Evolutionary conservation across 163 green algal genomes (phyloP).

Genomic region (Picocystis sp.): DNA sequence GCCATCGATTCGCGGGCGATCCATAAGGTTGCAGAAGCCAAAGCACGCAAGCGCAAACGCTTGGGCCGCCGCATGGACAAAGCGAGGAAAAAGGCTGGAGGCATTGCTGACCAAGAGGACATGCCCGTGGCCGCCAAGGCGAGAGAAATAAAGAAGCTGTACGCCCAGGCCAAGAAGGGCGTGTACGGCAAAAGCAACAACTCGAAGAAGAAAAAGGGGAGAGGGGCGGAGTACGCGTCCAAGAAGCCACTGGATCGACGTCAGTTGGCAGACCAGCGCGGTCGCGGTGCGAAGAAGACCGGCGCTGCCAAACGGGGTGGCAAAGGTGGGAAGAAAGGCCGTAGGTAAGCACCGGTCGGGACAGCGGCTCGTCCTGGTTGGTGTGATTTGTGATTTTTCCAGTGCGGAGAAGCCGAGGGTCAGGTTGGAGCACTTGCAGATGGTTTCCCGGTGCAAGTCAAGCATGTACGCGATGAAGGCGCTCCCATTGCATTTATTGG

Average conservation of each 20-base stretch:
- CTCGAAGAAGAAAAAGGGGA: slow-evolving; percentile 23
- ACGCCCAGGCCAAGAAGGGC: slow-evolving; percentile 39
- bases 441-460: too few relatives aligned
- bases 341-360: slow-evolving; percentile 11
- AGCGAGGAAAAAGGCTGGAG: slow-evolving; percentile 40
- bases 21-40: slow-evolving; percentile 92
- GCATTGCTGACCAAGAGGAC: slow-evolving; percentile 67
- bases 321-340: slow-evolving; percentile 12
- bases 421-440: too few relatives aligned
- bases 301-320: too few relatives aligned
- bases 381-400: too few relatives aligned
- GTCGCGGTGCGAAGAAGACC: slow-evolving; percentile 12
- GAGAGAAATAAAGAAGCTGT: slow-evolving; percentile 76
- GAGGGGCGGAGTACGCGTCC: slow-evolving; percentile 22
- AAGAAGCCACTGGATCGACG: slow-evolving; percentile 47
- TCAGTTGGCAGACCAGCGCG: slow-evolving; percentile 56
- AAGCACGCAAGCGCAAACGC: slow-evolving; percentile 69
- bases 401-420: too few relatives aligned
- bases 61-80: slow-evolving; percentile 13
- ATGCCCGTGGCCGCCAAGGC: slow-evolving; percentile 52
- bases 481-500: too few relatives aligned
- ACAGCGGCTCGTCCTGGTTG: too few relatives aligned
- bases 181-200: slow-evolving; percentile 20
- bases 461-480: too few relatives aligned
- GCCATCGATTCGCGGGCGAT: slow-evolving; percentile 76